Evolutionary conservation across 2,329 filamentous ascomycete species (phyloP), one percentile per base, ranked within the genome.

Genomic region (Penicillium rolfsii): DNA sequence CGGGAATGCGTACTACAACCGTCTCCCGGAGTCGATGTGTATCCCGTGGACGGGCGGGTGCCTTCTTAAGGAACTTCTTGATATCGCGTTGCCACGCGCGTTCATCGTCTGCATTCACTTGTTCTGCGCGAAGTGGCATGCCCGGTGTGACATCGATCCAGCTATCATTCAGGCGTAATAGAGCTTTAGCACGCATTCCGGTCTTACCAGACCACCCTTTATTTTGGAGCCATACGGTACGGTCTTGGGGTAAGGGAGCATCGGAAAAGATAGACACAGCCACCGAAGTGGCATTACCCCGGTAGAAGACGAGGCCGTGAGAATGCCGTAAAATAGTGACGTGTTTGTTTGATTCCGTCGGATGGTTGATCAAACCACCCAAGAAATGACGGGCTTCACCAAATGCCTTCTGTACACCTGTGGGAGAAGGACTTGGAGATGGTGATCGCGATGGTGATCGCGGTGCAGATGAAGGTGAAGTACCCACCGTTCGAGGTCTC

Each of bases 71-170:
- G 36, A 90, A 89, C n/a, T 85, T 84, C 50, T 78, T 80, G 35
- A 91, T 84, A 69, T 91, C 89, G 38, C 89, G 80, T 72, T 90
- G 87, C 77, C 88, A 89, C 0, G 82, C 85, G 2, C 88, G 81
- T 70, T 91, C 89, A 38, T 90, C 86, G 0, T 75, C 76, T 0
- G 80, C 77, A 0, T 82, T 76, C 1, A 91, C 68, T 50, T 87
- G 82, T 0, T 82, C 76, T 0, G 80, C 68, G 0, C 73, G 69
- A 0, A 84, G 80, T 24, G 79, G 78, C 1, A 80, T 74, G 0
- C 78, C 77, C 0, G 89, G 89, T 0, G 89, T 91, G 2, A 91
- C 88, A 60, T 91, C 83, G 12, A 91, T 78, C 89, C 89, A 91
- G 67, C 77, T 81, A 7, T 81, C 80, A 12, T 82, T 85, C 0